Evolutionary conservation across 306 rosid species (phyloP).

Genomic region (Medicago lupulina): DNA sequence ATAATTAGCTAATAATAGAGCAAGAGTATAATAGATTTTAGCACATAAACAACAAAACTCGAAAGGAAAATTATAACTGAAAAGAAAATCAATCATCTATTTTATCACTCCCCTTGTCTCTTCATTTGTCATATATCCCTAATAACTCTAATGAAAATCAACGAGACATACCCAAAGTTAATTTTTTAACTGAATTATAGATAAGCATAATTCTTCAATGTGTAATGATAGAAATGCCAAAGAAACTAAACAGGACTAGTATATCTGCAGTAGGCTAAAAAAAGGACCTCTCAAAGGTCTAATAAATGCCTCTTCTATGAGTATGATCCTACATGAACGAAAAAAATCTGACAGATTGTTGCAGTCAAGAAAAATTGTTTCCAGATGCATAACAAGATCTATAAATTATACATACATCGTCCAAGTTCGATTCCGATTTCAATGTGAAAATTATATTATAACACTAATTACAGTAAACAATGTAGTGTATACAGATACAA

Average conservation of each 20-base stretch:
- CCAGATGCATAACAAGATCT: neutral
- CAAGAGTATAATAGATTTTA: neutral
- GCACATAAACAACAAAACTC: neutral
- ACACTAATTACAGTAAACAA: constrained; percentile 14
- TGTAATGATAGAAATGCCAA: neutral
- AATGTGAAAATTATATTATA: neutral
- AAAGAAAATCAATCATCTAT: neutral
- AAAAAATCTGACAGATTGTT: constrained; percentile 4
- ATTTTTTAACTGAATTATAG: neutral
- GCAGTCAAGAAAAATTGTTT: constrained; percentile 1
- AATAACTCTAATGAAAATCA: no score
- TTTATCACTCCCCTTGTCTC: no score
- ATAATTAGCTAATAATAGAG: constrained; percentile 20
- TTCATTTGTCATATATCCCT: no score
- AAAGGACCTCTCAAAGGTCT: no score
- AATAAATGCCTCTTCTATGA: neutral
- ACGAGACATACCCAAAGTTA: no score
- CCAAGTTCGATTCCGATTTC: neutral
- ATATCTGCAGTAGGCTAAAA: no score
- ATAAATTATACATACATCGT: neutral
- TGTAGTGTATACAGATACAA: neutral
- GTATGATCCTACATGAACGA: neutral
- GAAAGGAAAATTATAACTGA: constrained; percentile 13
- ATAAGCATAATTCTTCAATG: neutral
- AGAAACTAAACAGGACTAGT: no score